These are phyloP conservation scores for Striga hermonthica DNA, from an alignment of 305 asterid genomes.

Conservation along the genomic window DNA sequence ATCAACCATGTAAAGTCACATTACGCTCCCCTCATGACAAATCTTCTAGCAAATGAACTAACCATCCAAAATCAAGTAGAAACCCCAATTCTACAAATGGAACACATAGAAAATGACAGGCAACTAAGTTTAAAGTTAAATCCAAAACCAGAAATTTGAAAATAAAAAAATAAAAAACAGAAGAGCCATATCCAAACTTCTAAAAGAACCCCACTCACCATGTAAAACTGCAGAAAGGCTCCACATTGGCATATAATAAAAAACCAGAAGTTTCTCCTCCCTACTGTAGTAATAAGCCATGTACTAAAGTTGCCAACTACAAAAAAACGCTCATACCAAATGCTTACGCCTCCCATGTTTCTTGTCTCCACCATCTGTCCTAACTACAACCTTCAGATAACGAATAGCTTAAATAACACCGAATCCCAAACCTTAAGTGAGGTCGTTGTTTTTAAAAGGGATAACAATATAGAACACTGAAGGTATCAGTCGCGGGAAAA, in stretches of 20 bases:
- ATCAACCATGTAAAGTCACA: slow-evolving; percentile 10
- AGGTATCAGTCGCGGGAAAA: too few relatives aligned
- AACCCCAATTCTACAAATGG: slow-evolving; percentile 19
- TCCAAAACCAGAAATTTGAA: neutral
- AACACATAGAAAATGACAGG: neutral
- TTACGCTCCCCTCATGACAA: neutral
- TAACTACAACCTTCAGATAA: too few relatives aligned
- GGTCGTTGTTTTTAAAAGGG: too few relatives aligned
- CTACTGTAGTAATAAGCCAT: slow-evolving; percentile 42
- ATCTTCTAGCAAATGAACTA: neutral
- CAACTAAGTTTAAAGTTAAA: slow-evolving; percentile 12
- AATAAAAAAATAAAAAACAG: too few relatives aligned
- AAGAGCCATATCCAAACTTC: neutral
- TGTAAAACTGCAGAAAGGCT: slow-evolving; percentile 70
- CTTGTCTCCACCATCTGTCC: too few relatives aligned
- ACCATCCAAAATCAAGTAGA: too few relatives aligned
- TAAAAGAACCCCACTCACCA: slow-evolving; percentile 36
- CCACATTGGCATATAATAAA: slow-evolving; percentile 62
- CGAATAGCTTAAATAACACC: too few relatives aligned
- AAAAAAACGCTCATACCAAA: too few relatives aligned
- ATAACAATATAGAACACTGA: too few relatives aligned
- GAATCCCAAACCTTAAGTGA: too few relatives aligned
- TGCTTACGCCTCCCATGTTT: too few relatives aligned
- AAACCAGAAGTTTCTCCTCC: slow-evolving; percentile 67
- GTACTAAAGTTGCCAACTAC: too few relatives aligned